These are phyloP conservation scores for Aphanomyces euteiches DNA, from an alignment of 352 stramenopile species.

Conservation along the genomic window DNA sequence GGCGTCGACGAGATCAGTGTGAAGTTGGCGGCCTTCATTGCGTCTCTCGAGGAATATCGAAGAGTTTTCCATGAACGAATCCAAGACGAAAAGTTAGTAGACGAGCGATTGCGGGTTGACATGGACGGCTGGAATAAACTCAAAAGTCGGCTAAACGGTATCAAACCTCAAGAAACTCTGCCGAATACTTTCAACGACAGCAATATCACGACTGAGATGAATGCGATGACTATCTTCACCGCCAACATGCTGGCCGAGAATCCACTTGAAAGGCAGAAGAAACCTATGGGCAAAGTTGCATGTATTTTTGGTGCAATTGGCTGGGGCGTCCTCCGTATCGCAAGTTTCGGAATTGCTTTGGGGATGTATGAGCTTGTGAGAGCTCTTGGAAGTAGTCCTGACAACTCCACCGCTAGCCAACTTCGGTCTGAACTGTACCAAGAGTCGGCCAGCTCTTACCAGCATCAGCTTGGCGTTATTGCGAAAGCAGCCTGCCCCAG, in stretches of 20 bases:
- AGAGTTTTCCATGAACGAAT: too few relatives aligned
- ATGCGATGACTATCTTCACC: neutral
- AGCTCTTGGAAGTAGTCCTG: neutral
- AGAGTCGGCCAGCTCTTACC: neutral
- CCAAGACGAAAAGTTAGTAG: too few relatives aligned
- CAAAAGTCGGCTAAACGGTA: too few relatives aligned
- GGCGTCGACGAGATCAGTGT: too few relatives aligned
- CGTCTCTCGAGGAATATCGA: too few relatives aligned
- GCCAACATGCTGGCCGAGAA: neutral
- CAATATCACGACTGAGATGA: neutral
- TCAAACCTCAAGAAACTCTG: too few relatives aligned
- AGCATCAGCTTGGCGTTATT: neutral
- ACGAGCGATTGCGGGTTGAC: too few relatives aligned
- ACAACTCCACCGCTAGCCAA: neutral
- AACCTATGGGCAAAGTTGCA: neutral
- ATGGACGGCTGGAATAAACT: too few relatives aligned
- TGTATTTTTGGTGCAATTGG: neutral
- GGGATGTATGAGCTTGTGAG: too few relatives aligned
- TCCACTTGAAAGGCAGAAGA: neutral
- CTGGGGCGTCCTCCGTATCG: neutral
- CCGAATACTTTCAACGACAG: neutral
- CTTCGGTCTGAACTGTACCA: neutral
- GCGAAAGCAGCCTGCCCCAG: neutral
- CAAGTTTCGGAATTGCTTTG: neutral
- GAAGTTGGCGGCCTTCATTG: too few relatives aligned